Evolutionary conservation across 352 stramenopile species (phyloP).

Genomic region (Globisporangium spinosum): DNA sequence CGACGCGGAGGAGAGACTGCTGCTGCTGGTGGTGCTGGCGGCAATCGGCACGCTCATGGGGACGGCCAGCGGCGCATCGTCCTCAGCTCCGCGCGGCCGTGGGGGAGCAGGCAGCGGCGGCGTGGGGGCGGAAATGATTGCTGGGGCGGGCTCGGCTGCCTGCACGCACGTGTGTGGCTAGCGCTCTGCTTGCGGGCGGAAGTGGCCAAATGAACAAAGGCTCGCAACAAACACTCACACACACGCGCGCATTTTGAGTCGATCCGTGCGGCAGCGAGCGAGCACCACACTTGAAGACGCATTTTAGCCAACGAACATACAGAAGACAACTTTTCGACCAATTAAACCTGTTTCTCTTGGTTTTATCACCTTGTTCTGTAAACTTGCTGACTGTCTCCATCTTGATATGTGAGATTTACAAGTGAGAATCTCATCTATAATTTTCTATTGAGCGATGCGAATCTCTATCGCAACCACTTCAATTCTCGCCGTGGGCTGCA

Average conservation of each 20-base stretch:
- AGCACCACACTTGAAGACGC: not conserved
- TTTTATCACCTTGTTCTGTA: not conserved
- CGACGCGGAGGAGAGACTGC: constrained; percentile 18
- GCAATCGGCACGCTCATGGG: not conserved
- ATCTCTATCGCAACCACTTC: not conserved
- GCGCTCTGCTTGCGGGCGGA: not conserved
- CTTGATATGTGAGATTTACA: not conserved
- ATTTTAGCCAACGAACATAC: not conserved
- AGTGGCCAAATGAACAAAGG: constrained; percentile 6
- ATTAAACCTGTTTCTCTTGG: not conserved
- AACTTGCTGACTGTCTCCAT: not conserved
- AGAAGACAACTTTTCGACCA: not conserved
- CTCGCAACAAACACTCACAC: not conserved
- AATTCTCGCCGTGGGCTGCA: not conserved
- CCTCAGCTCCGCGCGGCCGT: constrained; percentile 16
- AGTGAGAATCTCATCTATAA: not conserved
- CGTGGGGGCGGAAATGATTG: constrained; percentile 12
- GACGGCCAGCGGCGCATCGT: constrained; percentile 14
- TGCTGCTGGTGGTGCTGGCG: not conserved
- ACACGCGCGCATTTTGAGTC: not conserved
- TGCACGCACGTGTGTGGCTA: constrained; percentile 1
- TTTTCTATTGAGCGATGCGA: not conserved
- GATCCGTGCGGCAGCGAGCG: not conserved
- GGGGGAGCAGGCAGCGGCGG: constrained; percentile 13
- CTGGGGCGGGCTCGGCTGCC: constrained; percentile 6